Evolutionary conservation across 257 asterid genomes (phyloP).

Genomic region (Ehretia macrophylla): DNA sequence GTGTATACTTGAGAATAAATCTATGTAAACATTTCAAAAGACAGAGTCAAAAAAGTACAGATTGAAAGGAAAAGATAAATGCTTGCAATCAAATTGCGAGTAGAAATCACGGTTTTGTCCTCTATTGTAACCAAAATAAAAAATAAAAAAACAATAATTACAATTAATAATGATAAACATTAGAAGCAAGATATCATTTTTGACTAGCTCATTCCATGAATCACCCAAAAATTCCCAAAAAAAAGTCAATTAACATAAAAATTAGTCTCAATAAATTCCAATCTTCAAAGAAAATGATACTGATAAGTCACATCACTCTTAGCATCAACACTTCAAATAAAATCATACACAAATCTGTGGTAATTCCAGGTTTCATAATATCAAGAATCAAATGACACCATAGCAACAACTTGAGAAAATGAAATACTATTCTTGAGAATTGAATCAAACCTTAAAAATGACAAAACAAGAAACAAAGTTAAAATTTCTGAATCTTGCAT

Average conservation of each 20-base stretch:
- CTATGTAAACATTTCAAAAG: constrained; percentile 21
- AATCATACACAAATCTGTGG: neutral
- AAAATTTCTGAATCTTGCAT: neutral
- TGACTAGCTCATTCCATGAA: neutral
- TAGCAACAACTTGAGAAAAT: too few species aligned
- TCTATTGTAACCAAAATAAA: too few species aligned
- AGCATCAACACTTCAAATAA: neutral
- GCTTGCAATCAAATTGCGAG: neutral
- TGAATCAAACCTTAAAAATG: neutral
- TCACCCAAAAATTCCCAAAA: neutral
- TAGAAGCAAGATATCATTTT: neutral
- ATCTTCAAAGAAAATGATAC: neutral
- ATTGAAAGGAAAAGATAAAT: neutral
- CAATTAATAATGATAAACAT: neutral
- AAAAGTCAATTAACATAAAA: neutral
- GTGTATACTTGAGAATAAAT: constrained; percentile 18
- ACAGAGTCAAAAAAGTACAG: neutral
- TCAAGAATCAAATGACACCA: neutral
- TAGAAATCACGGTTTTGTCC: too few species aligned
- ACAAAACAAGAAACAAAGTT: neutral
- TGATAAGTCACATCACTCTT: neutral
- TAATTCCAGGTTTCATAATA: neutral
- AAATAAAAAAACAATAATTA: too few species aligned
- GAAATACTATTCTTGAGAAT: neutral
- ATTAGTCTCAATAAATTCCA: neutral